These are phyloP conservation scores for Carpinus fangiana DNA, from an alignment of 306 rosid genomes.

Conservation along the genomic window DNA sequence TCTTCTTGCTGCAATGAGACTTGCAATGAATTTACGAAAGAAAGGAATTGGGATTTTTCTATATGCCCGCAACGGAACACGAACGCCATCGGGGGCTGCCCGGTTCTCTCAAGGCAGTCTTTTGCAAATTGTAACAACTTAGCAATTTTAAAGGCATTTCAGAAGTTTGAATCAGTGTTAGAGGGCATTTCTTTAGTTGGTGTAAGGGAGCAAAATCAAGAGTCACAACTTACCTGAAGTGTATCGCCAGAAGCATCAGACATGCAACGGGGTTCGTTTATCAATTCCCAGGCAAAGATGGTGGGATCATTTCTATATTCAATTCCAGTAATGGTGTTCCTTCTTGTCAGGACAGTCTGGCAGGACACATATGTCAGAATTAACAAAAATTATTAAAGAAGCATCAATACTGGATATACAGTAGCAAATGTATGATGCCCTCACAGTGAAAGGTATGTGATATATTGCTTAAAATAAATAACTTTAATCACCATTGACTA, in stretches of 20 bases:
- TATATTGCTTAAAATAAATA: background rate
- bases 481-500: background rate
- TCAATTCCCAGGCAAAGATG: constrained; percentile 96
- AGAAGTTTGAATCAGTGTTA: background rate
- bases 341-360: constrained; percentile 86
- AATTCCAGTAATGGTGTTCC: constrained; percentile 73
- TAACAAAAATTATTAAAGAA: background rate
- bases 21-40: no score
- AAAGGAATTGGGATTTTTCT: no score
- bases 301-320: constrained; percentile 90
- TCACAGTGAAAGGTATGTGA: background rate
- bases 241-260: constrained; percentile 95
- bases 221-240: constrained; percentile 71
- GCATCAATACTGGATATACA: background rate
- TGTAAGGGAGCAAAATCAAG: constrained; percentile 17
- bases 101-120: no score
- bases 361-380: constrained; percentile 17
- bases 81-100: no score
- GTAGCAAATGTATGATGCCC: background rate
- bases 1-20: no score
- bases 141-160: background rate
- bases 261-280: constrained; percentile 94
- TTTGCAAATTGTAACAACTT: background rate
- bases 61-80: no score
- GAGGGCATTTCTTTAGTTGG: background rate